These are phyloP conservation scores for Lipomyces yamadae DNA, from an alignment of 805 yeast genomes.

Conservation along the genomic window DNA sequence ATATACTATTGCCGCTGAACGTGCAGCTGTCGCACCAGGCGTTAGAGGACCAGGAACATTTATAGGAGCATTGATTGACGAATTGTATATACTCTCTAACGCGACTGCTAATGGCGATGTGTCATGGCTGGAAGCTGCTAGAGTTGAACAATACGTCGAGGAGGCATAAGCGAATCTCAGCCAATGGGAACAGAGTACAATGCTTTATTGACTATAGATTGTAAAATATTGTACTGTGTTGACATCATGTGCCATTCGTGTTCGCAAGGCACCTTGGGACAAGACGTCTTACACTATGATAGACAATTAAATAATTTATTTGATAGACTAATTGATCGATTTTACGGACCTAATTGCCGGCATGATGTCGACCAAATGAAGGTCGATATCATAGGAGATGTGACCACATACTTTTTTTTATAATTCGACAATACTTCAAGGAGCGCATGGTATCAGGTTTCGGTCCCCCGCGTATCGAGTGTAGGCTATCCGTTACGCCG, in stretches of 20 bases:
- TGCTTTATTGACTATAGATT: not conserved
- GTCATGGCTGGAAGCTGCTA: constrained; percentile 29
- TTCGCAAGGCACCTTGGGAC: not conserved
- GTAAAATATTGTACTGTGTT: not conserved
- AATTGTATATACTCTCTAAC: constrained; percentile 38
- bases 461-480: no score
- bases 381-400: no score
- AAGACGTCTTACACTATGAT: not conserved
- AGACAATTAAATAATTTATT: not conserved
- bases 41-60: constrained; percentile 62
- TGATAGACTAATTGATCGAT: not conserved
- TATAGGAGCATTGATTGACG: constrained; percentile 54
- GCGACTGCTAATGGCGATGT: constrained; percentile 15
- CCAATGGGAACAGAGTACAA: not conserved
- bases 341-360: not conserved
- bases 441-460: no score
- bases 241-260: not conserved
- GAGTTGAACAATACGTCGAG: constrained; percentile 18
- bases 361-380: no score
- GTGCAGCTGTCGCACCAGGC: constrained; percentile 51
- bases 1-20: constrained; percentile 66
- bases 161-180: not conserved
- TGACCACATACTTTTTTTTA: no score
- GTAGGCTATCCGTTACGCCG: no score
- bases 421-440: no score